Base-by-base conservation (phyloP, 2,329 filamentous ascomycete species). In the Tolypocladium tropicale region DNA sequence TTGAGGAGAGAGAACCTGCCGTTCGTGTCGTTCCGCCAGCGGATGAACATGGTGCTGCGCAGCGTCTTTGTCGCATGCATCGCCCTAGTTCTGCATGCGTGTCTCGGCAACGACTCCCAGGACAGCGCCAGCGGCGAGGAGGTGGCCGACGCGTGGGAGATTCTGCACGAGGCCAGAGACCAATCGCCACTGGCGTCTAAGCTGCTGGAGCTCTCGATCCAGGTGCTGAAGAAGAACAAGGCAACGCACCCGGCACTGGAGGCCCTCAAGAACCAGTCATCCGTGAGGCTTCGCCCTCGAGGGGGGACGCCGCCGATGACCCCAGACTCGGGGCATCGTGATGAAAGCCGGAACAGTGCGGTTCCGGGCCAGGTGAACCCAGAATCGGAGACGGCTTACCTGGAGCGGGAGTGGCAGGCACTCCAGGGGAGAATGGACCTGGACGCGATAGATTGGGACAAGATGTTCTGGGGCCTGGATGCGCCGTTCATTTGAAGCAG, bases 361-460 rank as follows among this genome's bases (percentile, higher is more conserved):
- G 43, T 58, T 25, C 54, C 59, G n/a, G 55, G 46, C 28, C 56
- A 52, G 52, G 43, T 34, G 30, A 57, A 49, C 16, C 43, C 56
- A 23, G 61, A 62, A 9, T 43, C 43, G 3, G 57, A 60, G 7
- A 52, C 56, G 28, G 56, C 61, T 16, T 61, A 61, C 16, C 59
- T 68, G 6, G 67, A 67, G 30, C 61, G 63, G 46, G 62, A 63
- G 48, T 63, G 65, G 61, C 62, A 63, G 10, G 60, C 61, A 39
- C 54, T 69, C 1, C 66, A 67, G 30, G 62, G 63, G 0, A 62
- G 63, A 21, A 66, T 68, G 63, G 64, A 69, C n/a, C 52, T 72
- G 25, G 67, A 71, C 48, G 62, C 62, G 6, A 68, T 72, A 58
- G 68, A 72, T 51, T 72, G 70, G 67, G 68, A 71, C 41, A 64